Conservation (phyloP, 345 rosid genomes). For the Populus deltoides region DNA sequence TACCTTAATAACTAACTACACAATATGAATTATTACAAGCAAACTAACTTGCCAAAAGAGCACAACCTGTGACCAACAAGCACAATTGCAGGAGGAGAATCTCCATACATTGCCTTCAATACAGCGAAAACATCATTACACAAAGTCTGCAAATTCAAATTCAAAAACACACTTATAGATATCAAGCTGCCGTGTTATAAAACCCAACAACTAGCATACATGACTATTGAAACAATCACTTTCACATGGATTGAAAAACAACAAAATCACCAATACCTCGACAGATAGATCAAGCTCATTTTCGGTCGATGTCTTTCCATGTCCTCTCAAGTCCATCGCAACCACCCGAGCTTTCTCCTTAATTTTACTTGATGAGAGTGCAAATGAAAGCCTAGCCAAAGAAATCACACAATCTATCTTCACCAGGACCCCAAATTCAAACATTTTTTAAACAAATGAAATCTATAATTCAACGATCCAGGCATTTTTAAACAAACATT, state of each 20-base stretch:
- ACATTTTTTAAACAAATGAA: background rate
- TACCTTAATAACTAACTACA: background rate
- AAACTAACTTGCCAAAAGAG: background rate
- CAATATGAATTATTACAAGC: background rate
- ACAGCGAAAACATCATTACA: slow-evolving; percentile 80
- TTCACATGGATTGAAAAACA: background rate
- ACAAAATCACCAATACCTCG: slow-evolving; percentile 44
- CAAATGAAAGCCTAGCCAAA: slow-evolving; percentile 74
- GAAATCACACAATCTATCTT: background rate
- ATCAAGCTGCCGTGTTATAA: background rate
- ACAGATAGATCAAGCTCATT: slow-evolving; percentile 85
- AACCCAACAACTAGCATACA: background rate
- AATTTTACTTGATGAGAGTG: slow-evolving; percentile 64
- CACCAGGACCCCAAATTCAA: background rate
- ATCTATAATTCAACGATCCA: background rate
- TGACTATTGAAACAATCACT: background rate
- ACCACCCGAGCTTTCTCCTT: slow-evolving; percentile 88
- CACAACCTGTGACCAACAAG: slow-evolving; percentile 92
- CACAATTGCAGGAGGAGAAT: slow-evolving; percentile 83
- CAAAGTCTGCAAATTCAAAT: slow-evolving; percentile 67
- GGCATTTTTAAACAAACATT: background rate
- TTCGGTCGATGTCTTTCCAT: slow-evolving; percentile 76
- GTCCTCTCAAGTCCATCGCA: slow-evolving; percentile 95
- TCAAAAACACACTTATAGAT: slow-evolving; percentile 5
- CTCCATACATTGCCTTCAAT: slow-evolving; percentile 78